phyloP scores from a whole-genome alignment of 495 filamentous ascomycete species.

The Glonium stellatum region DNA sequence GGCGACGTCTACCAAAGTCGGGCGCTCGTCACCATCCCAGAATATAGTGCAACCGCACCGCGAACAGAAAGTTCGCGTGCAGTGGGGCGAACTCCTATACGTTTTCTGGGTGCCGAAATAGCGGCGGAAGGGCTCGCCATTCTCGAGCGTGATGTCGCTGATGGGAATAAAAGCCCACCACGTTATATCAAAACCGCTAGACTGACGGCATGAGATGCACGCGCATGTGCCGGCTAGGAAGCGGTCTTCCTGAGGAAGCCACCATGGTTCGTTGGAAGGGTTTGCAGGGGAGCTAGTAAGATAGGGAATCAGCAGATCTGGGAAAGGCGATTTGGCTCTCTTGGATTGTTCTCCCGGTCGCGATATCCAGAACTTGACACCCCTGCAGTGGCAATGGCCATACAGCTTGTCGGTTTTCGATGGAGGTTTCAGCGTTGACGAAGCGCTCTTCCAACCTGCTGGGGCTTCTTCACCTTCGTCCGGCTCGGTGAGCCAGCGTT shows the following conservation, averaged over 20 bases:
- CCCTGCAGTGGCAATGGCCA: conserved; percentile 41
- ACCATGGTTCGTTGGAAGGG: conserved; percentile 47
- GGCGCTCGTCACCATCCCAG: conserved; percentile 53
- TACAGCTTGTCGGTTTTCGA: conserved; percentile 24
- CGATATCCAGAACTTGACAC: conserved; percentile 42
- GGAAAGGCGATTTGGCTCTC: conserved; percentile 42
- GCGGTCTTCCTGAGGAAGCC: conserved; percentile 41
- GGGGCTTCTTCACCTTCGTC: conserved; percentile 23
- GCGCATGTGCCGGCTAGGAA: conserved; percentile 62
- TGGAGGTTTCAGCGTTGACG: background rate
- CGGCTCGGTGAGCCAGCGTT: conserved; percentile 19
- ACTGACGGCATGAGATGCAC: conserved; percentile 55
- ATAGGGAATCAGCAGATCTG: conserved; percentile 49
- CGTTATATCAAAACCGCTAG: conserved; percentile 60
- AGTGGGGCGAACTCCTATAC: conserved; percentile 49
- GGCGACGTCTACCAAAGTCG: conserved; percentile 56
- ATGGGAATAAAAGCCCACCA: conserved; percentile 62
- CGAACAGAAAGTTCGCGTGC: conserved; percentile 57
- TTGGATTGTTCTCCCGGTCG: conserved; percentile 40
- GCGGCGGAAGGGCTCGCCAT: conserved; percentile 14
- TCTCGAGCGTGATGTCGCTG: conserved; percentile 48
- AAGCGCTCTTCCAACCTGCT: conserved; percentile 19
- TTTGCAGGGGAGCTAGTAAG: conserved; percentile 38
- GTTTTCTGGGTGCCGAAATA: conserved; percentile 48
- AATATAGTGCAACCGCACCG: conserved; percentile 61